Percentiles rank a stretch among this genome's conserved stretches.
phyloP scores from a whole-genome alignment of 2,329 filamentous ascomycete species.

The Incumbomyces delicatus region DNA sequence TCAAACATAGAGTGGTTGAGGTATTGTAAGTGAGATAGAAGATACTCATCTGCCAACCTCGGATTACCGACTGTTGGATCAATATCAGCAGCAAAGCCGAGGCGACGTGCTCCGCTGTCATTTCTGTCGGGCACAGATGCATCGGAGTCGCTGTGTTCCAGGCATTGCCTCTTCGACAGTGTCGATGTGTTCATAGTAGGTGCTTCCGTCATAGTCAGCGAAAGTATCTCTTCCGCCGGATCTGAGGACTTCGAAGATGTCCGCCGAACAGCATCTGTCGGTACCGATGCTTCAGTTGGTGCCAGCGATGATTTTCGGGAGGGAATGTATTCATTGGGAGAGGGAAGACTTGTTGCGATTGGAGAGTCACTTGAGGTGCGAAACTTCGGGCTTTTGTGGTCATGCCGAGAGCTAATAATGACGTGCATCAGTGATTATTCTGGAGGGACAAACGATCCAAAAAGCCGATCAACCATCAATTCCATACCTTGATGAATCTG shows the following conservation, averaged over 20 bases:
- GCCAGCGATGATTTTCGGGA: constrained; percentile 5
- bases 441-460: no score
- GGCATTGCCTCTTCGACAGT: constrained; percentile 4
- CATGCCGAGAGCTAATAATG: constrained; percentile 3
- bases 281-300: constrained; percentile 6
- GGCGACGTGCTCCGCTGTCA: no score
- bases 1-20: constrained; percentile 46
- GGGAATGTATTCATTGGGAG: constrained; percentile 2
- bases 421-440: not conserved
- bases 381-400: constrained; percentile 3
- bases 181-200: not conserved
- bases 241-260: not conserved
- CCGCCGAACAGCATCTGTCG: constrained; percentile 2
- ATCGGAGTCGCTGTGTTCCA: not conserved
- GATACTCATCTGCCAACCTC: constrained; percentile 40
- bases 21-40: constrained; percentile 49
- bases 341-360: not conserved
- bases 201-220: constrained; percentile 3
- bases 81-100: constrained; percentile 33
- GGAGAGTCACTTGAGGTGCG: constrained; percentile 1
- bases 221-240: not conserved
- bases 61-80: constrained; percentile 47
- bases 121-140: no score
- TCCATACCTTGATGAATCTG: constrained; percentile 57
- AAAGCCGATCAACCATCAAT: no score